Evolutionary conservation across 2,329 filamentous ascomycete species (phyloP), one percentile per base, ranked within the genome.

Genomic region (Aspergillus persii): DNA sequence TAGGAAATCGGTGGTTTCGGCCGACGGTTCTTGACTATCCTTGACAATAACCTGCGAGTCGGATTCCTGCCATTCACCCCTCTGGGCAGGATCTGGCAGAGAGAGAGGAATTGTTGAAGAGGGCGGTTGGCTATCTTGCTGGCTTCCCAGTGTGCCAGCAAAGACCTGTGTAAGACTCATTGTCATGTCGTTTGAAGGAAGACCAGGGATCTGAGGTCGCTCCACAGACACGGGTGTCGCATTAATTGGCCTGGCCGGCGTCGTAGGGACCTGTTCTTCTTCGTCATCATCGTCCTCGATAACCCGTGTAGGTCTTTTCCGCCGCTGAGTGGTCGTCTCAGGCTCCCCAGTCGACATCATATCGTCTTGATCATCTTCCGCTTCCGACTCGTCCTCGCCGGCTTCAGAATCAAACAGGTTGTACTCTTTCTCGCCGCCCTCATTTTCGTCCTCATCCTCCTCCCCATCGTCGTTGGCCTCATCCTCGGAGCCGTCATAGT

Each of bases 101-200:
- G 71, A 69, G 44, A 68, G 66, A 1, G 65, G 73, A 48, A 84
- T 81, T 23, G 78, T 77, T 8, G 84, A 65, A 8, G 83, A 84
- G 61, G 84, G 81, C 62, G 80, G 74, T 60, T 81, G 70, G 15
- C 66, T 71, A 15, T 75, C 74, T 2, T 73, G 71, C 52, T 82
- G 76, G 60, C 81, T 79, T 41, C 85, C 92, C 86, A 97, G 89
- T 1, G 92, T 96, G 11, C 91, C 91, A 4, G 90, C 90, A 71
- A 96, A 97, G 62, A 95, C 94, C 68, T 96, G 93, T 0, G 92
- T 96, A 49, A 96, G 81, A 8, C 91, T 90, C 47, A 96, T 73
- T 5, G 80, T 75, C 54, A 77, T 68, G 46, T 74, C 70, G 50
- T 71, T 71, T 59, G 69, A 80, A 72, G 87, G 84, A 23, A 91